These are phyloP conservation scores for Yarrowia galli DNA, from an alignment of 1,139 yeast species.

Conservation along the genomic window DNA sequence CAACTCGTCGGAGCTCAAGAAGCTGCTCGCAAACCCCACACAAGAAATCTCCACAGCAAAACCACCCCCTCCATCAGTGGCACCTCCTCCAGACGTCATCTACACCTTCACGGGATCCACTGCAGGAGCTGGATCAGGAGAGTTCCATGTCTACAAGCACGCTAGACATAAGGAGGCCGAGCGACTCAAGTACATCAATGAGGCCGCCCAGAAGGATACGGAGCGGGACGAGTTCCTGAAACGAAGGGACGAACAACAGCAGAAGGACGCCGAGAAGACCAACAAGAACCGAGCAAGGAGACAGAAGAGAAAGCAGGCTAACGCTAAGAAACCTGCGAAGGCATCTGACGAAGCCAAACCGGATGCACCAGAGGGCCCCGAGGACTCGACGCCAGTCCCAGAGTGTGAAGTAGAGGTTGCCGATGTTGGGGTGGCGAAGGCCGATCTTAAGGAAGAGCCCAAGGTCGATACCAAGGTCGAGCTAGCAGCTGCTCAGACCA, in stretches of 20 bases:
- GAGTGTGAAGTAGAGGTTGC: not conserved
- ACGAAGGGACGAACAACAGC: conserved; percentile 41
- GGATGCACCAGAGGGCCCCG: not conserved
- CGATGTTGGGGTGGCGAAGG: not conserved
- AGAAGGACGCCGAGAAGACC: conserved; percentile 47
- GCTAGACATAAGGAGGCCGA: conserved; percentile 50
- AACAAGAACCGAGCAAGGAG: conserved; percentile 48
- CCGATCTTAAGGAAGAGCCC: not conserved
- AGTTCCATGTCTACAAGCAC: conserved; percentile 52
- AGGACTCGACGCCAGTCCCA: not conserved
- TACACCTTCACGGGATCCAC: conserved; percentile 48
- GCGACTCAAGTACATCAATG: conserved; percentile 46
- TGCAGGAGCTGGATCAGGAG: conserved; percentile 54
- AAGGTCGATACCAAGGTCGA: not conserved
- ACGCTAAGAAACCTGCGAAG: not conserved
- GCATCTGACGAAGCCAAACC: not conserved
- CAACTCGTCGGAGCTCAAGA: conserved; percentile 35
- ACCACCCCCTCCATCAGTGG: conserved; percentile 37
- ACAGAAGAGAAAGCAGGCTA: conserved; percentile 42
- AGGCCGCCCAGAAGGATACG: conserved; percentile 36
- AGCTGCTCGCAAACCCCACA: conserved; percentile 35
- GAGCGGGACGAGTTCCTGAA: conserved; percentile 45
- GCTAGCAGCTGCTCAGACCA: not conserved
- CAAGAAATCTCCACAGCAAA: conserved; percentile 35
- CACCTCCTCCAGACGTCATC: conserved; percentile 45